phyloP scores from a whole-genome alignment of 805 yeast genomes.

The Pichia thaimueangensis region DNA sequence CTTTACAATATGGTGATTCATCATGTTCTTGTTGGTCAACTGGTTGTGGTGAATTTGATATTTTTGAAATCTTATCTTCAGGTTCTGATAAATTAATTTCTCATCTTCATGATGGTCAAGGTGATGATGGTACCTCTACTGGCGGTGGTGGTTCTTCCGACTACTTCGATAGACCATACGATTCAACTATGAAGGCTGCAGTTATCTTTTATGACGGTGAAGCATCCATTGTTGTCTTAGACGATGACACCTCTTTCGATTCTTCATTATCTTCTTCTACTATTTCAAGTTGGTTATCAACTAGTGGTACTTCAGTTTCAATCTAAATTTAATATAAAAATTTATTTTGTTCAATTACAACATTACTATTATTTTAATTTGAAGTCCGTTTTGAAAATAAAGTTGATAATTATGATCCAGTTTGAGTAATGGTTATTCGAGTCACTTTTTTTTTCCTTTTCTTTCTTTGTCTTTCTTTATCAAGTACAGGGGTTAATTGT shows the following conservation, averaged over 20 bases:
- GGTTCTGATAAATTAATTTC: conserved; percentile 73
- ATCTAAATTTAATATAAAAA: background rate
- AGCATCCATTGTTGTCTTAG: conserved; percentile 57
- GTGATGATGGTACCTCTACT: conserved; percentile 38
- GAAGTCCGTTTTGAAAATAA: too few relatives aligned
- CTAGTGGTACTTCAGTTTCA: conserved; percentile 43
- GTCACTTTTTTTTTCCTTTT: too few relatives aligned
- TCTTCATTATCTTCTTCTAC: conserved; percentile 48
- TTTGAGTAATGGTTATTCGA: too few relatives aligned
- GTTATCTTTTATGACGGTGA: conserved; percentile 62
- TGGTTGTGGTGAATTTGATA: conserved; percentile 97
- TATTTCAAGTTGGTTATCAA: conserved; percentile 53
- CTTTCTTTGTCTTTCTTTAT: too few relatives aligned
- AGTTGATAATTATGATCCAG: too few relatives aligned
- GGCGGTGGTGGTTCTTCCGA: conserved; percentile 86
- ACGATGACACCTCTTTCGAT: conserved; percentile 44
- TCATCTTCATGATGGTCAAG: conserved; percentile 83
- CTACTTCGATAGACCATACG: conserved; percentile 81
- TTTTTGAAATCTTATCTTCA: conserved; percentile 77
- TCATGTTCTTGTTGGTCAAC: conserved; percentile 93
- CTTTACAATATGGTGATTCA: conserved; percentile 81
- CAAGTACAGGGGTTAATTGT: too few relatives aligned
- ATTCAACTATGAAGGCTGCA: conserved; percentile 79
- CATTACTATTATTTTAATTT: too few relatives aligned
- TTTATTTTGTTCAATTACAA: too few relatives aligned